Base-by-base conservation (phyloP, 768 basidiomycete genomes). In the Steccherinum ochraceum region DNA sequence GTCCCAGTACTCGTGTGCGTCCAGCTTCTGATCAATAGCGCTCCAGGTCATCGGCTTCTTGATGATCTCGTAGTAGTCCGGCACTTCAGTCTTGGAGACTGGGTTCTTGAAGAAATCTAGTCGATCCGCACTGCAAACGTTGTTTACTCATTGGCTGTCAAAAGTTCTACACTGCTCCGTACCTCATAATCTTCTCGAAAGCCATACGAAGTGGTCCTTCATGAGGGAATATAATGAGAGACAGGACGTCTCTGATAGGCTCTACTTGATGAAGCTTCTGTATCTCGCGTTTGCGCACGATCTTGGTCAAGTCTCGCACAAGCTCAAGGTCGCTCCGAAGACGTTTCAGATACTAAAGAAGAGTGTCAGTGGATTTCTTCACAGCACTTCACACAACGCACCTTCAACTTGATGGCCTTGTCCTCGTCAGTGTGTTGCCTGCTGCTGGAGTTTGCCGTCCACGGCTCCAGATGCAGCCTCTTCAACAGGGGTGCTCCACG, bases 401-500 rank as follows among this genome's bases (percentile, higher is more conserved):
- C 93, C 68, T 89, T 83, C 19, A 96, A 77, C 60, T 90, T 93
- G 72, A 82, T 75, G 7, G 73, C 66, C 67, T 88, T 91, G 54
- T 96, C 91, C 53, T 87, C 85, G 18, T 93, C 89, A 3, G 83
- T 89, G 60, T 90, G 77, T 24, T 78, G 64, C 56, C 80, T 80
- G 5, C 71, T 70, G 4, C 75, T 75, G 16, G 82, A 77, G 40
- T 78, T 81, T 2, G 91, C 90, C 0, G 94, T 97, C 96, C 96
- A 98, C 0, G 96, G 95, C 70, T 99, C 95, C 23, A 98, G 72
- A 69, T 99, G 93, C 51, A 99, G 64, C 48, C 96, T 65, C 68
- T 98, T 98, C 57, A 99, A 67, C 53, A 98, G 67, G 11, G 96
- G 95, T 7, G 96, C 96, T 3, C 96, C 96, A 39, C 95, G 69